Percentiles rank a stretch among this genome's conserved stretches.
These are phyloP conservation scores for Chalaropsis thielavioides DNA, from an alignment of 2,329 filamentous ascomycete genomes.

Conservation along the genomic window DNA sequence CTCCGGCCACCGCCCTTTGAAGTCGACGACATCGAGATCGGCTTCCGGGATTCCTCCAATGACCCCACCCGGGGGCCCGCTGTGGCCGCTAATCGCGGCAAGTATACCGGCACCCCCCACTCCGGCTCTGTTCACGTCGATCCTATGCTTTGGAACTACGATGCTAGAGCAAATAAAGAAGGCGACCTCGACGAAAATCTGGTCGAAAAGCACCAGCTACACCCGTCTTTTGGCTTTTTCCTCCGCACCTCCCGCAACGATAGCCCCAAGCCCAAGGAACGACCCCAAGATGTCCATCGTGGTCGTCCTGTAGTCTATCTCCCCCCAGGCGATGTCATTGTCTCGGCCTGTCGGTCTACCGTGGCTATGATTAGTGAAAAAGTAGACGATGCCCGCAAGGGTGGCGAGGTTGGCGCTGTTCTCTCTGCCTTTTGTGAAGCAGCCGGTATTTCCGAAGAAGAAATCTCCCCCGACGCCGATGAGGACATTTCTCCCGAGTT, in stretches of 20 bases:
- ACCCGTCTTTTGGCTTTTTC: slow-evolving; percentile 40
- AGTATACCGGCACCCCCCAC: slow-evolving; percentile 40
- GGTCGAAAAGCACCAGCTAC: slow-evolving; percentile 36
- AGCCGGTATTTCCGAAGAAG: slow-evolving; percentile 20
- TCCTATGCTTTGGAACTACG: slow-evolving; percentile 38
- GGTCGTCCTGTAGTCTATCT: slow-evolving; percentile 36
- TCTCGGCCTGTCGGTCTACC: slow-evolving; percentile 35
- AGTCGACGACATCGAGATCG: slow-evolving; percentile 41
- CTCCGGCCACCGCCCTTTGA: slow-evolving; percentile 33
- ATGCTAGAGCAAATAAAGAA: slow-evolving; percentile 34
- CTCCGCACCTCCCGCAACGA: slow-evolving; percentile 35
- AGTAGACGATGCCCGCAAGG: slow-evolving; percentile 25
- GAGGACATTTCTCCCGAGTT: slow-evolving; percentile 23
- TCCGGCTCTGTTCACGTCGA: slow-evolving; percentile 41
- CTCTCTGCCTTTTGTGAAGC: slow-evolving; percentile 29
- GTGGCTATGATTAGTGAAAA: slow-evolving; percentile 26
- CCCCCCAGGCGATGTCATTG: slow-evolving; percentile 31
- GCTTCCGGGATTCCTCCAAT: slow-evolving; percentile 44
- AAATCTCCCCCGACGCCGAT: slow-evolving; percentile 19
- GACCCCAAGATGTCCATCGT: slow-evolving; percentile 26
- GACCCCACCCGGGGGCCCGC: slow-evolving; percentile 31
- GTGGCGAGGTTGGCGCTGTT: slow-evolving; percentile 25
- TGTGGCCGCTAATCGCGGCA: slow-evolving; percentile 31
- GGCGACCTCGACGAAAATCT: slow-evolving; percentile 38
- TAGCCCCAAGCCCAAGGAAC: slow-evolving; percentile 22